Percentiles rank a stretch among this genome's conserved stretches.
phyloP scores from a whole-genome alignment of 805 yeast genomes.

The Wickerhamomyces ciferrii region DNA sequence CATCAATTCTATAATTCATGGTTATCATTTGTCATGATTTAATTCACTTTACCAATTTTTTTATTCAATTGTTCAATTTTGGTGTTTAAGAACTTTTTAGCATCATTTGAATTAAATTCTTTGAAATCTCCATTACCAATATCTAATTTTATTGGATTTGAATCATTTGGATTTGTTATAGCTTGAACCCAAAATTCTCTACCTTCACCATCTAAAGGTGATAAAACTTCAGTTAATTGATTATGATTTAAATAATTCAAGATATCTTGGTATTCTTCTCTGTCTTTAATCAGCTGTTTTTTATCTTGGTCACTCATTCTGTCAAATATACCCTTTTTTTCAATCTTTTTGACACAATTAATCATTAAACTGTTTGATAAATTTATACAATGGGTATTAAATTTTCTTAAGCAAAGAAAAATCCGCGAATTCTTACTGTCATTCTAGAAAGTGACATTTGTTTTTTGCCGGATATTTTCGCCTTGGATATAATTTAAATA shows the following conservation, averaged over 20 bases:
- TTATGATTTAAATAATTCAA: background rate
- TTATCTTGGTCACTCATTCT: background rate
- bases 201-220: background rate
- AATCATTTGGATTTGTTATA: background rate
- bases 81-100: background rate
- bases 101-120: background rate
- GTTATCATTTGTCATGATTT: too few relatives aligned
- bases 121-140: background rate
- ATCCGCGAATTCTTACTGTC: too few relatives aligned
- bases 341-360: background rate
- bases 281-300: background rate
- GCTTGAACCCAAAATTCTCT: slow-evolving; percentile 1
- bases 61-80: background rate
- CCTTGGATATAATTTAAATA: too few relatives aligned
- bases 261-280: background rate
- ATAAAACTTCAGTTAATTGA: background rate
- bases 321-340: background rate
- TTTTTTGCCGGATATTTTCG: too few relatives aligned
- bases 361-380: too few relatives aligned
- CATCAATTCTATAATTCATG: too few relatives aligned
- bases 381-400: too few relatives aligned
- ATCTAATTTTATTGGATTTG: background rate
- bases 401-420: too few relatives aligned
- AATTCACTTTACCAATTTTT: background rate
- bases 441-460: too few relatives aligned